Evolutionary conservation across 305 asterid species (phyloP).

Genomic region (Rubia occidens): DNA sequence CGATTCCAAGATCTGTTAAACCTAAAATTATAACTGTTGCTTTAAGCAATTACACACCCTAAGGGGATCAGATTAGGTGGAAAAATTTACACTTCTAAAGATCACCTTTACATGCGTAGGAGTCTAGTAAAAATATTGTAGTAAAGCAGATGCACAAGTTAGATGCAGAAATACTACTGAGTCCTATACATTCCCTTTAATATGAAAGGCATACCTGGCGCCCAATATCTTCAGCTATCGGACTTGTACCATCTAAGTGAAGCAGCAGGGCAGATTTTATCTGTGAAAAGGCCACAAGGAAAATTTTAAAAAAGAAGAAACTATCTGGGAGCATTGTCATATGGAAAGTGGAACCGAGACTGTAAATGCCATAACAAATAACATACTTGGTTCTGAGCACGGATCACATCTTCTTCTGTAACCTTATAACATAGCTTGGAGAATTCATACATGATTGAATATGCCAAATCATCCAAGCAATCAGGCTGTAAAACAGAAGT

Average conservation of each 20-base stretch:
- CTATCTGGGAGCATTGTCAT: neutral
- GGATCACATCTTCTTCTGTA: constrained; percentile 70
- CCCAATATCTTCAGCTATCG: constrained; percentile 92
- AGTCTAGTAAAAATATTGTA: neutral
- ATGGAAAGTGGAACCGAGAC: neutral
- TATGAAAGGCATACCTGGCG: constrained; percentile 55
- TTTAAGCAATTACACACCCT: neutral
- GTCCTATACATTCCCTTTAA: neutral
- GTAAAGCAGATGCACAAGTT: neutral
- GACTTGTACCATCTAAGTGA: constrained; percentile 90
- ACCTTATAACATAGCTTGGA: constrained; percentile 75
- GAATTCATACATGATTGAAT: constrained; percentile 64
- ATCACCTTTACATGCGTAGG: neutral
- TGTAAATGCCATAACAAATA: neutral
- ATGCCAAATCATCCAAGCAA: constrained; percentile 76
- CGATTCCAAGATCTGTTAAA: neutral
- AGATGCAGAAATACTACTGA: neutral
- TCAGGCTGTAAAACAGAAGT: constrained; percentile 54
- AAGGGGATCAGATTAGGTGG: neutral
- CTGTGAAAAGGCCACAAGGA: constrained; percentile 37
- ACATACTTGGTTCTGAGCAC: constrained; percentile 88
- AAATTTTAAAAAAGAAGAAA: neutral
- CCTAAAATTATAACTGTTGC: neutral
- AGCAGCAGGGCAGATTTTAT: constrained; percentile 83
- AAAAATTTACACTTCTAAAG: neutral